phyloP scores from a whole-genome alignment of 2,329 filamentous ascomycete genomes.

The Cercospora citrullina region DNA sequence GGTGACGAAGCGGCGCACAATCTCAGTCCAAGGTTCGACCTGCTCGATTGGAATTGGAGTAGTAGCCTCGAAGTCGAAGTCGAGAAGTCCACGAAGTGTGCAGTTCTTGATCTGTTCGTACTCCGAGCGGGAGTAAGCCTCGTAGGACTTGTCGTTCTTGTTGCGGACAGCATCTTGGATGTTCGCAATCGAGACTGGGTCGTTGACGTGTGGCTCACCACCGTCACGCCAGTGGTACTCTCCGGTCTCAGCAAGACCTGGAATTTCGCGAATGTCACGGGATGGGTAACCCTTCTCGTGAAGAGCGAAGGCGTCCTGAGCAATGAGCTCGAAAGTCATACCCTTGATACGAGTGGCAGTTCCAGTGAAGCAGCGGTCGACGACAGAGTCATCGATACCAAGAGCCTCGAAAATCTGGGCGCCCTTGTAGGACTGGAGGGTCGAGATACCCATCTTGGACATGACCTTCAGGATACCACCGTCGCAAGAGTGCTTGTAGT shows the following conservation, averaged over 20 bases:
- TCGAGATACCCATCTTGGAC: constrained; percentile 99
- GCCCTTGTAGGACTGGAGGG: constrained; percentile 93
- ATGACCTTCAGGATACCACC: constrained; percentile 98
- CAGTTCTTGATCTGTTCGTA: constrained; percentile 97
- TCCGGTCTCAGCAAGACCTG: constrained; percentile 84
- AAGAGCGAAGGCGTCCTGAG: constrained; percentile 90
- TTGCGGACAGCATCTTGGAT: constrained; percentile 94
- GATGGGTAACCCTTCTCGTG: constrained; percentile 91
- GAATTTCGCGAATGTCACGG: constrained; percentile 71
- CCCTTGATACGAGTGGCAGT: constrained; percentile 93
- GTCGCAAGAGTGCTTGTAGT: constrained; percentile 96
- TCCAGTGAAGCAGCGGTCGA: constrained; percentile 91
- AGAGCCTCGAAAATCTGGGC: constrained; percentile 97
- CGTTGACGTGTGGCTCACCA: constrained; percentile 92
- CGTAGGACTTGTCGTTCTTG: constrained; percentile 98
- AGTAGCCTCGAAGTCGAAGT: constrained; percentile 91
- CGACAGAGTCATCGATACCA: constrained; percentile 85
- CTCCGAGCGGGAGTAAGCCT: constrained; percentile 88
- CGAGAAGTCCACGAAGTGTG: constrained; percentile 87
- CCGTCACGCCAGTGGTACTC: constrained; percentile 99
- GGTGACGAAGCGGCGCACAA: constrained; percentile 92
- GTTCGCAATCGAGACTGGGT: constrained; percentile 91
- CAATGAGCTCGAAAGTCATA: constrained; percentile 89
- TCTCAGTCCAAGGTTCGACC: constrained; percentile 97
- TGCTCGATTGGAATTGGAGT: constrained; percentile 89